Evolutionary conservation across 805 yeast genomes (phyloP), one percentile per base, ranked within the genome.

Genomic region (Yarrowia deformans): DNA sequence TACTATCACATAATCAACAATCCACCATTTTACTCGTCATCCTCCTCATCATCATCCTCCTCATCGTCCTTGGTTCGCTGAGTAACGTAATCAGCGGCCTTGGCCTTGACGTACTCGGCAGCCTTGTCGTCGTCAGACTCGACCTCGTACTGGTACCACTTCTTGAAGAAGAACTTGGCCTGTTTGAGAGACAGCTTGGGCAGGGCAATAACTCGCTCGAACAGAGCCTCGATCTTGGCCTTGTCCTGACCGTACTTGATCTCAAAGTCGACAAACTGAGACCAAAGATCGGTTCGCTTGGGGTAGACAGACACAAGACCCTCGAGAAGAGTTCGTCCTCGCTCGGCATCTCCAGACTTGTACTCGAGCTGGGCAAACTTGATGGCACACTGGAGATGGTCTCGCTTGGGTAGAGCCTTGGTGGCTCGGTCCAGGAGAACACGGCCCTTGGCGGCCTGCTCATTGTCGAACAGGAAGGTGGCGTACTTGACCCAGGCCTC

Each of bases 251-350:
- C 85, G 37, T 79, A 76, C 79, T 91, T 93, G 75, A 91, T 88
- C 79, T 94, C 98, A 78, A 91, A 97, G 78, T 94, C 99, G 72
- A 94, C 85, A 79, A 93, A 94, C 49, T 94, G 97, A 75, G 90
- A 93, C 98, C 98, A 94, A 71, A 94, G 79, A 79, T 94, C 99
- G 71, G 91, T 86, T 80, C 97, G 87, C 83, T 92, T 92, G 68
- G 97, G 95, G 60, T 90, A 94, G 76, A 93, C 95, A 32, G 94
- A 86, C 68, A 94, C 79, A 72, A 94, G 84, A 70, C 98, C 98
- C 81, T 94, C 98, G 75, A 94, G 91, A 73, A 94, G 83, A 1
- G 98, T 91, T 77, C 98, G 88, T 68, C 97, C 99, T 78, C 93
- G 94, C 79, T 94, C 99, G 9, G 92, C 81, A 72, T 93, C 97